phyloP scores from a whole-genome alignment of 139 green algal species.

The Raphidocelis subcapitata region DNA sequence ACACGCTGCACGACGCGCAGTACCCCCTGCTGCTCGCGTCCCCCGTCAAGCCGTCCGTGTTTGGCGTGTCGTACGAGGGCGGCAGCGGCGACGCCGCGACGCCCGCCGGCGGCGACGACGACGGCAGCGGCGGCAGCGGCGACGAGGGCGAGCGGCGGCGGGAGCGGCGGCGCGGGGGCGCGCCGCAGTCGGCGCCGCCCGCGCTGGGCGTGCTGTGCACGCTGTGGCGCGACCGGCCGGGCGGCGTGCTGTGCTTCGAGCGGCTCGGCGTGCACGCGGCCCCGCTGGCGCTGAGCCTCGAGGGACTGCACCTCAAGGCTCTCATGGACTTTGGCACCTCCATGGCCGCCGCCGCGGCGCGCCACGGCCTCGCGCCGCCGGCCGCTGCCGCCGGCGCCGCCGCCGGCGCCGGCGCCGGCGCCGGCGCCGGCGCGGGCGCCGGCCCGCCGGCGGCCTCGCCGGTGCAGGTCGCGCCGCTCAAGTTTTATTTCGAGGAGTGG shows the following conservation, averaged over 20 bases:
- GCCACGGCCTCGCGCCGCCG: background rate
- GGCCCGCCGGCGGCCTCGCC: slow-evolving; percentile 1
- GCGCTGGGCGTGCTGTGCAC: slow-evolving; percentile 34
- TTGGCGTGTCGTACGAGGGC: slow-evolving; percentile 21
- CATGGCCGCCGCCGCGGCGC: slow-evolving; percentile 4
- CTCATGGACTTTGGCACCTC: slow-evolving; percentile 34
- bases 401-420: background rate
- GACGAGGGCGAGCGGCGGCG: background rate
- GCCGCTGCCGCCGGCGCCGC: background rate
- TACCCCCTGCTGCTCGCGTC: slow-evolving; percentile 54
- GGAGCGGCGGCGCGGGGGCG: background rate
- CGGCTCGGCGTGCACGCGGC: slow-evolving; percentile 45
- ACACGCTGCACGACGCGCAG: slow-evolving; percentile 51
- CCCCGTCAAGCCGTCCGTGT: slow-evolving; percentile 45
- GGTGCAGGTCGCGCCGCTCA: background rate
- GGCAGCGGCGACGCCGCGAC: background rate
- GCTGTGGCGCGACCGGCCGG: slow-evolving; percentile 62
- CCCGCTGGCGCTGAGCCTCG: slow-evolving; percentile 56
- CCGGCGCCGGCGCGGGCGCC: background rate
- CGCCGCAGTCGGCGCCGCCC: background rate
- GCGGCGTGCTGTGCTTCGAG: slow-evolving; percentile 76
- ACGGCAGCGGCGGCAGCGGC: background rate
- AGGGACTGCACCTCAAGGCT: slow-evolving; percentile 57
- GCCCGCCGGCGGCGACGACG: background rate
- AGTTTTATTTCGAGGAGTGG: slow-evolving; percentile 31